phyloP scores from a whole-genome alignment of 192 early-diverging fungal species.

The Coemansia sp. region DNA sequence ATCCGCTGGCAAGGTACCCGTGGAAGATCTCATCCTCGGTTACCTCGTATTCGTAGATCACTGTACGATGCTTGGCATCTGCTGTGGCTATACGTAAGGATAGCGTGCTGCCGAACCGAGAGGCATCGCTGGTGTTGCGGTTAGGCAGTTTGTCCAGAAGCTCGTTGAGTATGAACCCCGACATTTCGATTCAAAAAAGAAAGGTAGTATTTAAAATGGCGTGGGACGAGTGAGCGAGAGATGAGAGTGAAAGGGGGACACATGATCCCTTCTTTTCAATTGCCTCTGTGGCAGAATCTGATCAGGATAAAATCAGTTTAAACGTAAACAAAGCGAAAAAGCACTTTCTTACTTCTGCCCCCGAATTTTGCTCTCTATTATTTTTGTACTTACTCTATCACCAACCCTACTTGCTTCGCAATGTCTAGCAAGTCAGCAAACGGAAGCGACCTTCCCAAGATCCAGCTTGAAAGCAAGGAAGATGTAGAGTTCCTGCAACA shows the following conservation, averaged over 20 bases:
- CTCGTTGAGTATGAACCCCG: constrained; percentile 36
- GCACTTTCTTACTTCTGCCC: too few relatives aligned
- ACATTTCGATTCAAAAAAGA: constrained; percentile 15
- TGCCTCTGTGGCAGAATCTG: too few relatives aligned
- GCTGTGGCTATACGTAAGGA: constrained; percentile 20
- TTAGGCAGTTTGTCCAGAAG: constrained; percentile 27
- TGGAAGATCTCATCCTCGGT: constrained; percentile 31
- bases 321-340: too few relatives aligned
- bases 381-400: neutral
- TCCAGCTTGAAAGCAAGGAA: constrained; percentile 53
- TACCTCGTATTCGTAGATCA: constrained; percentile 30
- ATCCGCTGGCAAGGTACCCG: constrained; percentile 24
- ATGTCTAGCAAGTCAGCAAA: neutral
- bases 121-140: constrained; percentile 1
- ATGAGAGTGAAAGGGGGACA: neutral
- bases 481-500: constrained; percentile 44
- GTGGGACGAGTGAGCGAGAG: neutral
- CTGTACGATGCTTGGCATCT: constrained; percentile 14
- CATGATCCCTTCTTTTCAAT: neutral
- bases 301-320: too few relatives aligned
- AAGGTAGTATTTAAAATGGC: neutral
- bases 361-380: neutral
- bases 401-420: neutral
- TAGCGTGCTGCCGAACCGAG: constrained; percentile 27
- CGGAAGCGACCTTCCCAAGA: constrained; percentile 40